Evolutionary conservation across 192 early-diverging fungal genomes (phyloP).

Genomic region (Funneliformis geosporum): DNA sequence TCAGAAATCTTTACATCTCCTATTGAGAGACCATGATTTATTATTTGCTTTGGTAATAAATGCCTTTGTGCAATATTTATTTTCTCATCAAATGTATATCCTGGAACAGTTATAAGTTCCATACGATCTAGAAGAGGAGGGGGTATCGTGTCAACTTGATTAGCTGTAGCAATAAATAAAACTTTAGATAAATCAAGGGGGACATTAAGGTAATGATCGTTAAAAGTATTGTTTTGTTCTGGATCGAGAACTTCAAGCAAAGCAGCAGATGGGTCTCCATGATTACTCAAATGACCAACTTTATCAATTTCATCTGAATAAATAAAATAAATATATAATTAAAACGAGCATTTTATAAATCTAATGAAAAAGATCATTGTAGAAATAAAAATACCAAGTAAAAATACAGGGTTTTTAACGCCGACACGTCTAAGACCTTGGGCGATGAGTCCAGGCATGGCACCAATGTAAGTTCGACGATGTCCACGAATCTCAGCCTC

Average conservation of each 20-base stretch:
- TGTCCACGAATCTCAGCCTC: conserved; percentile 90
- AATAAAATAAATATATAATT: neutral
- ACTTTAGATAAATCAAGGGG: conserved; percentile 64
- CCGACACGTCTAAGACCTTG: conserved; percentile 70
- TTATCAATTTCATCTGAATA: conserved; percentile 82
- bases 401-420: conserved; percentile 77
- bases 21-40: conserved; percentile 59
- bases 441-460: conserved; percentile 78
- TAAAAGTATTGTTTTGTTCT: conserved; percentile 81
- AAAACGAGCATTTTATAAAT: neutral
- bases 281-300: conserved; percentile 58
- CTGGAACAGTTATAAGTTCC: conserved; percentile 75
- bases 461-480: conserved; percentile 84
- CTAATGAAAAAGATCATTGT: neutral
- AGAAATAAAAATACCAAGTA: conserved; percentile 56
- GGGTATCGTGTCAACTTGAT: conserved; percentile 74
- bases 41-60: conserved; percentile 75
- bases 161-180: conserved; percentile 86
- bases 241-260: conserved; percentile 84
- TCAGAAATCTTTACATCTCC: conserved; percentile 55
- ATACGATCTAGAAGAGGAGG: conserved; percentile 81
- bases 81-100: conserved; percentile 87
- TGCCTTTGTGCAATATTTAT: conserved; percentile 71
- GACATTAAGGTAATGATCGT: conserved; percentile 80
- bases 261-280: conserved; percentile 82